Base-by-base conservation (phyloP, 345 rosid species). In the Sonneratia caseolaris region DNA sequence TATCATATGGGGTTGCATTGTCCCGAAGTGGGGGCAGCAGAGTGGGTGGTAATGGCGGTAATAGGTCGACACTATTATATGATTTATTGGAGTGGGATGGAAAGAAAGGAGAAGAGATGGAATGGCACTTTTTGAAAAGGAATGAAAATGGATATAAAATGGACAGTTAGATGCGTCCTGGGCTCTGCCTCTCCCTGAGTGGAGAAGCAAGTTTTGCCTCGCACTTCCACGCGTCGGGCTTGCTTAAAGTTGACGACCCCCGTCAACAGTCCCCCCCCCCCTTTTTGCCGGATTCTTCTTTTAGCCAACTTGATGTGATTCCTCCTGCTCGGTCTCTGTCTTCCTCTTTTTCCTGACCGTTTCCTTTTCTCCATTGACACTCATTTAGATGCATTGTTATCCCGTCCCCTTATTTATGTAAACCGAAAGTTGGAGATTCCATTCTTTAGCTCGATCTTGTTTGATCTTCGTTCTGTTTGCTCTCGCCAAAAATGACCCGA, bases 181-280 rank as follows among this genome's bases (percentile, higher is more conserved):
- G 68, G 68, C 45, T 67, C 69, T 22, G 37, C 37, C 49, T 67
- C 18, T 67, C 69, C 69, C 22, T 22, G 37, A 67, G 73, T 56
- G 73, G 66, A 61, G 57, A 35, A 57, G 51, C 13, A 47, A 36
- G 5, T n/a, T 43, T 51, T 53, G 56, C 55, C 27, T 53, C 13
- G 53, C 10, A 42, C 45, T 35, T 13, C 40, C 74, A 64, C 69
- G 69, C 64, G 74, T 72, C 57, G 69, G 64, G 10, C 65, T 72
- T 35, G 47, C 22, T 64, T 48, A n/a, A 47, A 47, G 51, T 47
- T 47, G 51, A 47, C 51, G 64, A 53, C 36, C 65, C 16, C 5
- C 48, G 38, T 64, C 68, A 16, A n/a, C 5, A 22, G 51, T 42
- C 45, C 45, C 5, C 45, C 45, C 3, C 45, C 15, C 14, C 65